Evolutionary conservation across 371 early-diverging fungal genomes (phyloP).

Genomic region (Mucor piriformis): DNA sequence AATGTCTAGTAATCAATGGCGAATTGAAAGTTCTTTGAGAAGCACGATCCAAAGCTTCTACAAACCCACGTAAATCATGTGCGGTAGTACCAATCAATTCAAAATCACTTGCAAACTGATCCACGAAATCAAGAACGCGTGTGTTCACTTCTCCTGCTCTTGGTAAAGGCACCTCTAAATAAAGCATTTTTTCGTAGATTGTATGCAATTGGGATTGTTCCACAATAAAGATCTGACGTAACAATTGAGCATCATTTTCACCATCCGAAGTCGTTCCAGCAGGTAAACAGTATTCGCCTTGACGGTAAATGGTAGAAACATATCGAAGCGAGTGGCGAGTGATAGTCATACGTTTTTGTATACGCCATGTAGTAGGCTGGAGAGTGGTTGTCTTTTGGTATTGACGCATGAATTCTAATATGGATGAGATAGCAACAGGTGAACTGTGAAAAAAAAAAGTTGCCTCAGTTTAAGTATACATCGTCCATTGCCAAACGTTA

Average conservation of each 20-base stretch:
- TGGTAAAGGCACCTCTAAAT: conserved; percentile 61
- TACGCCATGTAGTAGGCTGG: conserved; percentile 50
- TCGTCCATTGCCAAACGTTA: too few relatives aligned
- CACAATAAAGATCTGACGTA: conserved; percentile 29
- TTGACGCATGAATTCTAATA: conserved; percentile 54
- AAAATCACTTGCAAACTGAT: conserved; percentile 65
- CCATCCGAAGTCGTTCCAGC: neutral
- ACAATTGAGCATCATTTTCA: conserved; percentile 2
- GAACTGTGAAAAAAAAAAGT: conserved; percentile 10
- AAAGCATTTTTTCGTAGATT: conserved; percentile 67
- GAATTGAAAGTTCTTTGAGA: conserved; percentile 75
- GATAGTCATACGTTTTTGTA: conserved; percentile 51
- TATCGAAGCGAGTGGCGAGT: conserved; percentile 42
- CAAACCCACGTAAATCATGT: conserved; percentile 31
- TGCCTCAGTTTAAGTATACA: too few relatives aligned
- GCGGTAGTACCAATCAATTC: conserved; percentile 47
- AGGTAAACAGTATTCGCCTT: conserved; percentile 35
- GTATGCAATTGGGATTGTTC: conserved; percentile 34
- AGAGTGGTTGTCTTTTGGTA: conserved; percentile 50
- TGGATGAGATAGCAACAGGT: conserved; percentile 3
- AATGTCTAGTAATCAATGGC: conserved; percentile 67
- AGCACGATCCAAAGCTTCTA: conserved; percentile 60
- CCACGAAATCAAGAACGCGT: conserved; percentile 64
- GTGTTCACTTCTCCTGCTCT: conserved; percentile 64
- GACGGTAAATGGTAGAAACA: conserved; percentile 29